phyloP scores from a whole-genome alignment of 2,329 filamentous ascomycete species.

The Penicillium fuscoglaucum region DNA sequence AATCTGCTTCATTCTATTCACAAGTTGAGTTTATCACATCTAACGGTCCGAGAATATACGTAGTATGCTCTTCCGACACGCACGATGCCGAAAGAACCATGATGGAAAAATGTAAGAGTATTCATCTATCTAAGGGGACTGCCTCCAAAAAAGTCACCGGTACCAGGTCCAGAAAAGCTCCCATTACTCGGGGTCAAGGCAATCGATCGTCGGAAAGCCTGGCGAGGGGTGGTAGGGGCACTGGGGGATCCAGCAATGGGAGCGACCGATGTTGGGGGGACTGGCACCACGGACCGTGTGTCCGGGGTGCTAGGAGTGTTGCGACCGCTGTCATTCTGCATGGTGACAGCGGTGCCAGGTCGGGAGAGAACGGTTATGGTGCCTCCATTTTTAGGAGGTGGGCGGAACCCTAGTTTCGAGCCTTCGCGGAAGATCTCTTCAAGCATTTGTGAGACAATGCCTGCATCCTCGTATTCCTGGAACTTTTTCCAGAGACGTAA shows the following conservation, averaged over 20 bases:
- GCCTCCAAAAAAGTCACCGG: conserved; percentile 42
- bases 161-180: conserved; percentile 40
- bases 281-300: conserved; percentile 13
- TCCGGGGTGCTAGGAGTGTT: conserved; percentile 46
- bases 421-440: conserved; percentile 78
- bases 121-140: conserved; percentile 39
- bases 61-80: neutral
- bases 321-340: conserved; percentile 42
- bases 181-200: conserved; percentile 46
- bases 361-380: conserved; percentile 35
- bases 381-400: conserved; percentile 47
- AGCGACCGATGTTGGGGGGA: conserved; percentile 6
- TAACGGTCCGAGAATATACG: neutral
- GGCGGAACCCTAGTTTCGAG: conserved; percentile 59
- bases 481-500: conserved; percentile 88
- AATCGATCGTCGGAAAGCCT: conserved; percentile 44
- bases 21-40: neutral
- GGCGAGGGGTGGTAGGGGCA: conserved; percentile 44
- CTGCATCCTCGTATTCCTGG: conserved; percentile 82
- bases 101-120: neutral
- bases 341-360: conserved; percentile 42
- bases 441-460: conserved; percentile 77
- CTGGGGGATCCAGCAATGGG: conserved; percentile 24
- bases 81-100: neutral
- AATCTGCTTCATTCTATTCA: neutral